Percentiles rank a stretch among this genome's conserved stretches.
Evolutionary conservation across 345 rosid species (phyloP).

Genomic region (Citrus medica): DNA sequence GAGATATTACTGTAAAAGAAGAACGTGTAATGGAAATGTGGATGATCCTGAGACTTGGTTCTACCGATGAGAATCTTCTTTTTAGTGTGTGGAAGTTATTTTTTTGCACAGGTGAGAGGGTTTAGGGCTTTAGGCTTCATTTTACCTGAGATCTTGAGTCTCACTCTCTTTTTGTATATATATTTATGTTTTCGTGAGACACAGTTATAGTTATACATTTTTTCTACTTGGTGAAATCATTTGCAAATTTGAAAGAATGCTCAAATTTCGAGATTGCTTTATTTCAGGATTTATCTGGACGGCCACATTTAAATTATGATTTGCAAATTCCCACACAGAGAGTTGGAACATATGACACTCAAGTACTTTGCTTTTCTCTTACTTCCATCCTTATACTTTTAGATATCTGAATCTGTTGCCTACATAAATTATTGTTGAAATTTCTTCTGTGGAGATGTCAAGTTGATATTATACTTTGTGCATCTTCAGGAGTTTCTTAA

Average conservation of each 20-base stretch:
- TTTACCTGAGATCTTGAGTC: not conserved
- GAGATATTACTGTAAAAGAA: not conserved
- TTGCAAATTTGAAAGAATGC: not conserved
- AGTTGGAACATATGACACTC: slow-evolving; percentile 90
- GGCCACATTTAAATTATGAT: slow-evolving; percentile 72
- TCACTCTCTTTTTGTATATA: too few relatives aligned
- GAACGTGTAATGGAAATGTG: not conserved
- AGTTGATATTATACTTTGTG: not conserved
- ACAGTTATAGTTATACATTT: too few relatives aligned
- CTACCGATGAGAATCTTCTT: not conserved
- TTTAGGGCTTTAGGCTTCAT: not conserved
- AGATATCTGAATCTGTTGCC: not conserved
- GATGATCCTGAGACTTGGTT: not conserved
- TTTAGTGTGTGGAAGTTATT: not conserved
- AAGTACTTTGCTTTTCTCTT: slow-evolving; percentile 38
- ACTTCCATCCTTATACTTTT: not conserved
- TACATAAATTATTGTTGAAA: not conserved
- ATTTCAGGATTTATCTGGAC: slow-evolving; percentile 80
- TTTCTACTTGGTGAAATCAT: not conserved
- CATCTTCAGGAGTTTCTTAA: not conserved
- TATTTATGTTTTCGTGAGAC: too few relatives aligned
- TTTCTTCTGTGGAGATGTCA: not conserved
- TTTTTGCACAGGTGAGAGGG: not conserved
- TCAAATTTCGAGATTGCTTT: slow-evolving; percentile 10
- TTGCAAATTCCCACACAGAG: slow-evolving; percentile 74